phyloP scores from a whole-genome alignment of 2,329 filamentous ascomycete species.

The Aspergillus sp. region DNA sequence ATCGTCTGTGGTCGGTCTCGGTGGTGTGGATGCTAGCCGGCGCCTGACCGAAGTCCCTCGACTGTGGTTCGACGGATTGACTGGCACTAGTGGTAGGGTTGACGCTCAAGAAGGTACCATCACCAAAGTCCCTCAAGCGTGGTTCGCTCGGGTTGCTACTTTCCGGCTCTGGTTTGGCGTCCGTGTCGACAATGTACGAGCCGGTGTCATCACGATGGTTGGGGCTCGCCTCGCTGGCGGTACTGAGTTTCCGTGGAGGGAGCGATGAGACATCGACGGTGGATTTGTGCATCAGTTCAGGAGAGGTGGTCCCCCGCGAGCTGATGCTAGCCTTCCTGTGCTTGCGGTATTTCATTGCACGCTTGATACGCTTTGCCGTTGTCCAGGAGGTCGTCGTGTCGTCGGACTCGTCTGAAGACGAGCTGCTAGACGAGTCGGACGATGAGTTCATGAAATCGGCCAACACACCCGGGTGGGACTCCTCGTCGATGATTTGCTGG shows the following conservation, averaged over 20 bases:
- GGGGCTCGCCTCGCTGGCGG: conserved; percentile 22
- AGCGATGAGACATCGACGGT: conserved; percentile 15
- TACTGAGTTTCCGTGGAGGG: conserved; percentile 17
- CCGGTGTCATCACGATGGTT: conserved; percentile 22
- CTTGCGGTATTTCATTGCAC: conserved; percentile 68
- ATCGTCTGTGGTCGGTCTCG: conserved; percentile 14
- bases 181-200: conserved; percentile 23
- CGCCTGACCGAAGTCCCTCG: conserved; percentile 29
- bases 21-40: conserved; percentile 13
- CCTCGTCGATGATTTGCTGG: conserved; percentile 88
- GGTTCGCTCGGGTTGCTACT: not conserved
- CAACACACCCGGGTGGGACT: conserved; percentile 80
- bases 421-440: conserved; percentile 49
- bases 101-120: conserved; percentile 14
- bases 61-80: conserved; percentile 23
- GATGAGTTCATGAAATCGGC: conserved; percentile 71
- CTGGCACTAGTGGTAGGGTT: conserved; percentile 24
- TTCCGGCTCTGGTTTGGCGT: not conserved
- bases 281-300: conserved; percentile 24
- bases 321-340: conserved; percentile 75
- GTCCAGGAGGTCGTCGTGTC: conserved; percentile 67
- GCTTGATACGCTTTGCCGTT: conserved; percentile 72
- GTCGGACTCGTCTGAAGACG: conserved; percentile 66
- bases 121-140: conserved; percentile 19
- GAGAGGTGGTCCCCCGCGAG: conserved; percentile 52